Evolutionary conservation across 495 filamentous ascomycete genomes (phyloP).

Genomic region (Chaetomium cochliodes): DNA sequence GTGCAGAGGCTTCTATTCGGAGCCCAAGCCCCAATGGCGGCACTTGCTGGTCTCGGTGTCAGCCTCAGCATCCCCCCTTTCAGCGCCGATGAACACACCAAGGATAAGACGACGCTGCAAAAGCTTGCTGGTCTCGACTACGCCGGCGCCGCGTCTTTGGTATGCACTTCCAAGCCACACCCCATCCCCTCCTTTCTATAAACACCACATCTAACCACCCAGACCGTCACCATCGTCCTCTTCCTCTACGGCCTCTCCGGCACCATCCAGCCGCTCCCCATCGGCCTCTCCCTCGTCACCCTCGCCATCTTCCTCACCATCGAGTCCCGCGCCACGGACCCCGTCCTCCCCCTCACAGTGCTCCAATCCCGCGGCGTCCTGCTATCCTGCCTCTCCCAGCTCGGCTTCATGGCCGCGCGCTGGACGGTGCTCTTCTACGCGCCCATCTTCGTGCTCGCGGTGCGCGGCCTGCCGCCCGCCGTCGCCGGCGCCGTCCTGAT

Average conservation of each 20-base stretch:
- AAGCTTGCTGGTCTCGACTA: constrained; percentile 69
- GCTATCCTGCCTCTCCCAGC: constrained; percentile 64
- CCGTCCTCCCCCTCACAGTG: constrained; percentile 67
- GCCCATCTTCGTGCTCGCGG: constrained; percentile 70
- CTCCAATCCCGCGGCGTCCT: constrained; percentile 63
- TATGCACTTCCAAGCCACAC: constrained; percentile 36
- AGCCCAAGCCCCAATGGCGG: constrained; percentile 58
- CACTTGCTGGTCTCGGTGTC: constrained; percentile 57
- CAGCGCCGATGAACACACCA: constrained; percentile 34
- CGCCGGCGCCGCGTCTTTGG: constrained; percentile 60
- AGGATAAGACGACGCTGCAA: constrained; percentile 33
- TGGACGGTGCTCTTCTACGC: constrained; percentile 77
- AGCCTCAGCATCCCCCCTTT: constrained; percentile 58
- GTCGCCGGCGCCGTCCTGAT: constrained; percentile 68
- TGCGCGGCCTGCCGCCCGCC: constrained; percentile 63
- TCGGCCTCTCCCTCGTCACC: constrained; percentile 54
- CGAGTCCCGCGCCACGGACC: constrained; percentile 58
- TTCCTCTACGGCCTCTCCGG: constrained; percentile 66
- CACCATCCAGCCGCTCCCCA: constrained; percentile 53
- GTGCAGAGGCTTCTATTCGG: constrained; percentile 64
- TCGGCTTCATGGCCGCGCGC: constrained; percentile 71
- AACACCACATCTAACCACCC: constrained; percentile 12
- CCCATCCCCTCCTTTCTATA: background rate
- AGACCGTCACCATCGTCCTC: constrained; percentile 56
- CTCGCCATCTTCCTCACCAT: constrained; percentile 59